Base-by-base conservation (phyloP, 2,329 filamentous ascomycete genomes). In the Fusarium nurragi region DNA sequence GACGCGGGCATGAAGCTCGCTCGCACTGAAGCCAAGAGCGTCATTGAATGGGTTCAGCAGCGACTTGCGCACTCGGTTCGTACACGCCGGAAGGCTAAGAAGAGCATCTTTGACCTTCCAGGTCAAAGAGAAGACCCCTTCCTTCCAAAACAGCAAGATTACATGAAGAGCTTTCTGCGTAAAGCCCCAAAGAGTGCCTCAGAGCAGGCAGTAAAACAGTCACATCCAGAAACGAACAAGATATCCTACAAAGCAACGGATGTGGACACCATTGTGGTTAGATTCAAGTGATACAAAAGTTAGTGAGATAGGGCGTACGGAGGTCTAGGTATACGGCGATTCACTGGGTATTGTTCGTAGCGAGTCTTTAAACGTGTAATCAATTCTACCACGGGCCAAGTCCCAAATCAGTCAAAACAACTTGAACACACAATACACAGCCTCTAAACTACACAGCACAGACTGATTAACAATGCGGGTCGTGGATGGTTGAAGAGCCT, bases 21-120 rank as follows among this genome's bases (percentile, higher is more conserved):
- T 16, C 85, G 91, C 26, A 90, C 91, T 26, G 88, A 96, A 71
- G 88, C 91, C 13, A 97, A 97, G 77, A 88, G 88, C 51, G 83
- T 84, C 12, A 81, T 97, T 36, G 90, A 96, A 70, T 84, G 88
- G 55, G 79, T 97, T n/a, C 84, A 89, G 57, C 88, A 91, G 70
- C 86, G 94, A 53, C 80, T 97, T 14, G 78, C 88, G 43, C 88
- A 90, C 73, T 84, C 86, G 4, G 88, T 94, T 44, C 84, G 93
- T 45, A 91, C 90, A 12, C 85, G 84, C 67, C 82, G 80, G 41
- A 83, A 79, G 46, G 81, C 80, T 12, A 86, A 83, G 71, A 81
- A 80, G 57, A 83, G 79, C 65, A 80, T 86, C 6, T 86, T 84
- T 65, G 81, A 82, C 25, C 22, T 77, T 5, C 70, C 60, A 5